These are phyloP conservation scores for Raffaelea deltoideospora DNA, from an alignment of 2,329 filamentous ascomycete species.

Conservation along the genomic window DNA sequence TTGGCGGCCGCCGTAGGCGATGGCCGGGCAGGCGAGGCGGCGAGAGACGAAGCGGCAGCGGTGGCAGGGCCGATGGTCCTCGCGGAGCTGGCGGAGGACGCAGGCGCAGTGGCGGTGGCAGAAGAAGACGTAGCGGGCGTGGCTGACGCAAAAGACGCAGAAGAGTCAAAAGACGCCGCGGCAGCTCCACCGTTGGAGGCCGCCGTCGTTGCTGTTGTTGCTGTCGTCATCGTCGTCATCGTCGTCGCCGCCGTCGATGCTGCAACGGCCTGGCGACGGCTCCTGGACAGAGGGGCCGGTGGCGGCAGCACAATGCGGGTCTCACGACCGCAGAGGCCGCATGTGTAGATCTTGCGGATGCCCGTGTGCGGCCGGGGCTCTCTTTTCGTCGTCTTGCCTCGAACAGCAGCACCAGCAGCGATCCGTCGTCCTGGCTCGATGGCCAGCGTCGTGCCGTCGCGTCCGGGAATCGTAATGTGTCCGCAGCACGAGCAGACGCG, in stretches of 20 bases:
- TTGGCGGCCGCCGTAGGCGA: conserved; percentile 28
- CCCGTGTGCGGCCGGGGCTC: conserved; percentile 6
- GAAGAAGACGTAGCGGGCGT: neutral
- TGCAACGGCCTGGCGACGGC: neutral
- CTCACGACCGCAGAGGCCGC: conserved; percentile 27
- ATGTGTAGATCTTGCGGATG: conserved; percentile 26
- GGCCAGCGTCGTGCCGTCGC: conserved; percentile 21
- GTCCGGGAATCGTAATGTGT: conserved; percentile 40
- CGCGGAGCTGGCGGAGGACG: conserved; percentile 2
- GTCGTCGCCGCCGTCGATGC: neutral
- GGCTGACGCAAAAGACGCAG: neutral
- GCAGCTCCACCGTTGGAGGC: no score
- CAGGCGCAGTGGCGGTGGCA: neutral
- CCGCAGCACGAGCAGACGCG: conserved; percentile 45
- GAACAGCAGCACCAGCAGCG: neutral
- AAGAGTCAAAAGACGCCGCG: no score
- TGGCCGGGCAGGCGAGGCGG: conserved; percentile 1
- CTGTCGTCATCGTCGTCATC: neutral
- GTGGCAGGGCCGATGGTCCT: conserved; percentile 5
- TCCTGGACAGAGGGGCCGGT: conserved; percentile 17
- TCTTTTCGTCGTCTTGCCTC: neutral
- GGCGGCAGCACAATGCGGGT: conserved; percentile 26
- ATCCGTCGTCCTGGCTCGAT: conserved; percentile 15
- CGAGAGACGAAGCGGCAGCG: conserved; percentile 11
- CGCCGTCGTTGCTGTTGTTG: neutral